These are phyloP conservation scores for Pinus tabuliformis DNA, from an alignment of 75 land plant genomes.

Conservation along the genomic window DNA sequence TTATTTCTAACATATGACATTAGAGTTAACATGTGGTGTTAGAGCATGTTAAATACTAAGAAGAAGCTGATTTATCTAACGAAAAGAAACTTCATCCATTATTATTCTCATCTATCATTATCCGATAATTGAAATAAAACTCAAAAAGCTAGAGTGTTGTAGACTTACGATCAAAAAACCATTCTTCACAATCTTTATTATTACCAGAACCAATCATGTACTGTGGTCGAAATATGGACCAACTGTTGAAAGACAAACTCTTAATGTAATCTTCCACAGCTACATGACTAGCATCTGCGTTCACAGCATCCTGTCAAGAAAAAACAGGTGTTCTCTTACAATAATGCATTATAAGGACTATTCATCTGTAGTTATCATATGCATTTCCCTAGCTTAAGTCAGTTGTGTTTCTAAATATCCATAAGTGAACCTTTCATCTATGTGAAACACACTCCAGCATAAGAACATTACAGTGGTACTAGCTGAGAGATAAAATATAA, in stretches of 20 bases:
- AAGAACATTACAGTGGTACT: not conserved
- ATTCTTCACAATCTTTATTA: conserved; percentile 99
- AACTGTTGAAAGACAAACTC: conserved; percentile 58
- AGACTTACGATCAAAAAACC: conserved; percentile 96
- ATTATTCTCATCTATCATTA: not conserved
- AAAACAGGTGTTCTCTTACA: not conserved
- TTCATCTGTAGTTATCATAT: not conserved
- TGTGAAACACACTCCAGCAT: not conserved
- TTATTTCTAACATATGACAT: too few relatives aligned
- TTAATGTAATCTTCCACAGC: conserved; percentile 78
- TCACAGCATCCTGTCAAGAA: conserved; percentile 68
- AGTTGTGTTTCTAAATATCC: not conserved
- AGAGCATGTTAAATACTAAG: too few relatives aligned
- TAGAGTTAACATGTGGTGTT: too few relatives aligned
- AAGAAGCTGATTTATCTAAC: not conserved
- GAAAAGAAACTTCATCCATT: not conserved
- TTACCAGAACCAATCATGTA: conserved; percentile 99
- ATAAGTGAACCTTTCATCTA: not conserved
- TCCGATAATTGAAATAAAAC: not conserved
- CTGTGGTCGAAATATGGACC: conserved; percentile 93
- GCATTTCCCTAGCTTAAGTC: not conserved
- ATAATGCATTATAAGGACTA: not conserved
- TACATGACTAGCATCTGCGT: conserved; percentile 87
- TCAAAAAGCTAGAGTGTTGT: conserved; percentile 1
- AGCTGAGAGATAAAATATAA: not conserved